These are phyloP conservation scores for Alternaria arbusti DNA, from an alignment of 2,329 filamentous ascomycete genomes.

Conservation along the genomic window DNA sequence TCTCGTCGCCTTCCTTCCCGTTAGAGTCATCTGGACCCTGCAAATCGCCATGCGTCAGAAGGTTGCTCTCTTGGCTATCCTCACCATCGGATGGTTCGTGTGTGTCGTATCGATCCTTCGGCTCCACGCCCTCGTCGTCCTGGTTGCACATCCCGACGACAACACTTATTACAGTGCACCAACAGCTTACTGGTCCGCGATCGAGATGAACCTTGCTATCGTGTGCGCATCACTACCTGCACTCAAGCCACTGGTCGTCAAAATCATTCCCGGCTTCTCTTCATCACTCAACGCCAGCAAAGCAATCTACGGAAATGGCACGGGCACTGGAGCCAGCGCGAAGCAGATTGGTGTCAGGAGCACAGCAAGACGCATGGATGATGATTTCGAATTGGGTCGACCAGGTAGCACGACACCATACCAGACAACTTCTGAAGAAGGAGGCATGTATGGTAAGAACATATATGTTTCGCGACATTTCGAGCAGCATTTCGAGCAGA, in stretches of 20 bases:
- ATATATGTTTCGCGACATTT: constrained; percentile 6
- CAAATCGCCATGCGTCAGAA: constrained; percentile 31
- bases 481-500: constrained; percentile 5
- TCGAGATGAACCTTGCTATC: constrained; percentile 42
- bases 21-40: constrained; percentile 31
- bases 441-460: constrained; percentile 10
- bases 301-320: constrained; percentile 4
- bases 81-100: constrained; percentile 43
- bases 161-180: constrained; percentile 29
- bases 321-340: constrained; percentile 5
- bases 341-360: not conserved
- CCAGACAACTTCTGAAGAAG: constrained; percentile 7
- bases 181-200: constrained; percentile 36
- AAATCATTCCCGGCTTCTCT: constrained; percentile 28
- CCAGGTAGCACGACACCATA: constrained; percentile 8
- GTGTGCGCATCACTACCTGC: constrained; percentile 42
- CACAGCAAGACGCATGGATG: constrained; percentile 9
- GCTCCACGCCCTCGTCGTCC: constrained; percentile 23
- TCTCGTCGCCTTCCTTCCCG: constrained; percentile 31
- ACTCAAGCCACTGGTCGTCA: constrained; percentile 36
- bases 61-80: constrained; percentile 26
- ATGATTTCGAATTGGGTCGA: constrained; percentile 20
- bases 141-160: constrained; percentile 25
- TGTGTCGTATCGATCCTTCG: constrained; percentile 42
- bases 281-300: constrained; percentile 12